Conservation (phyloP, 164 flowering plant species). For the Amborella trichopoda region DNA sequence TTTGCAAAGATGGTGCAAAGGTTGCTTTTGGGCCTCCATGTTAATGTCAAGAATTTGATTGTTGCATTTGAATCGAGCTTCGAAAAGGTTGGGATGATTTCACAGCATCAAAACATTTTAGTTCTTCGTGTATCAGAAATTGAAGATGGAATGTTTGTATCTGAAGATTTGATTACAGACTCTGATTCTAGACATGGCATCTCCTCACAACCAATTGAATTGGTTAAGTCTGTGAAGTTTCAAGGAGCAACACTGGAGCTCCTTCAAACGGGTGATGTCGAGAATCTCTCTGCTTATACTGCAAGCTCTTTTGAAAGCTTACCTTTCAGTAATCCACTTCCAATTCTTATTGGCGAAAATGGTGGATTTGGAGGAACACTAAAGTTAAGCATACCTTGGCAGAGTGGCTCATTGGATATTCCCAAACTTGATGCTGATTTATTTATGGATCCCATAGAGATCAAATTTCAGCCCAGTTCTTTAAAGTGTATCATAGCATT, state of each 20-base stretch:
- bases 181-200: conserved; percentile 21
- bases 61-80: conserved; percentile 70
- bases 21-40: conserved; percentile 77
- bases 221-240: conserved; percentile 65
- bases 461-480: conserved; percentile 57
- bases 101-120: conserved; percentile 19
- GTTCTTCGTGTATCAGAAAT: conserved; percentile 60
- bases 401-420: conserved; percentile 77
- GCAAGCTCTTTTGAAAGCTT: conserved; percentile 13
- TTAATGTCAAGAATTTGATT: conserved; percentile 55
- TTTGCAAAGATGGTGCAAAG: conserved; percentile 83
- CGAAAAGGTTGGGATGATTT: conserved; percentile 20
- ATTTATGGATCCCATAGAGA: conserved; percentile 46
- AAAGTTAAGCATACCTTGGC: conserved; percentile 82
- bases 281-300: conserved; percentile 14
- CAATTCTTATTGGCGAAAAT: conserved; percentile 49
- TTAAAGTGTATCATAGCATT: conserved; percentile 45
- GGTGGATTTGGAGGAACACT: conserved; percentile 81
- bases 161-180: conserved; percentile 30
- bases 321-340: conserved; percentile 23
- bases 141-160: conserved; percentile 69
- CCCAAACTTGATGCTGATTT: conserved; percentile 67
- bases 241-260: conserved; percentile 72
- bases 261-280: conserved; percentile 40
- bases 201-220: conserved; percentile 49